Evolutionary conservation across 2,329 filamentous ascomycete species (phyloP).

Genomic region (Bipolaris gigantea): DNA sequence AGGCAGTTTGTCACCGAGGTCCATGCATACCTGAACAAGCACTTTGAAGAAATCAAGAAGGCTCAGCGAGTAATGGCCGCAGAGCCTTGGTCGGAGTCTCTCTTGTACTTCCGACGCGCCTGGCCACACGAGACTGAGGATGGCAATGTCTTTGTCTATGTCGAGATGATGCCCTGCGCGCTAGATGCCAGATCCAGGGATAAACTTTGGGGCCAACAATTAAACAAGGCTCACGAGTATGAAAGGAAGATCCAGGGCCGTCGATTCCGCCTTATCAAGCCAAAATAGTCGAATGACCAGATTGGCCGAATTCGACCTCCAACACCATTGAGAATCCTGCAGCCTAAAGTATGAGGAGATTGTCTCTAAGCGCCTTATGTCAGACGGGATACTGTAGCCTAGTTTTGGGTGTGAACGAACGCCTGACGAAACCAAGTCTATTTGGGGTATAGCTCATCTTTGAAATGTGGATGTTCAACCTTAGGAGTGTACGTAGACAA

Average conservation of each 20-base stretch:
- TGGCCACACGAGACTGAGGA: neutral
- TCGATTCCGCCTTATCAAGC: neutral
- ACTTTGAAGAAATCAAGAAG: neutral
- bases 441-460: too few species aligned
- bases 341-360: too few species aligned
- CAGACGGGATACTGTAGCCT: too few species aligned
- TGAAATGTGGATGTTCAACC: too few species aligned
- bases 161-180: neutral
- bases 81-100: neutral
- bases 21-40: neutral
- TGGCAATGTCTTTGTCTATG: neutral
- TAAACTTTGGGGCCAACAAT: neutral
- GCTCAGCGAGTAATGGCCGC: neutral
- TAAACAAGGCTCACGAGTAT: neutral
- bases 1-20: slow-evolving; percentile 12
- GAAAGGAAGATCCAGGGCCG: neutral
- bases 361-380: too few species aligned
- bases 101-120: neutral
- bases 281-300: neutral
- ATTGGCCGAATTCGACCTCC: too few species aligned
- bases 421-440: too few species aligned
- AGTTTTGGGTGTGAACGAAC: too few species aligned
- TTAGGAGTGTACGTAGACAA: too few species aligned
- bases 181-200: neutral
- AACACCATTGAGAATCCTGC: too few species aligned